Evolutionary conservation across 75 land plant species (phyloP).

Genomic region (Cupressus sempervirens): DNA sequence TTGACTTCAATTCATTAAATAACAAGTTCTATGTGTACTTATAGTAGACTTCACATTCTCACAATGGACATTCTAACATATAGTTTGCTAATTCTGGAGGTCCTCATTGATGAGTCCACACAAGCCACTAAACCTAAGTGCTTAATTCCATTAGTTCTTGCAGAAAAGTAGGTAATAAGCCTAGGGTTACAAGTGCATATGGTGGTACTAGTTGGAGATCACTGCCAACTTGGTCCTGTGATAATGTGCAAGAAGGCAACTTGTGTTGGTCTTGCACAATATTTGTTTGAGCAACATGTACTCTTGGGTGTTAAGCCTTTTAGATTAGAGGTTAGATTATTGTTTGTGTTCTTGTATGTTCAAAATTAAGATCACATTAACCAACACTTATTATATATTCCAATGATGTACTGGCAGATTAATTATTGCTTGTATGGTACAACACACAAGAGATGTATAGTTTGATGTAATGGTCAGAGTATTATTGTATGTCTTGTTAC

Average conservation of each 20-base stretch:
- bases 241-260: too few relatives aligned
- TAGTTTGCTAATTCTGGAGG: conserved; percentile 32
- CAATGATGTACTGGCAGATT: background rate
- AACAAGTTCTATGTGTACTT: too few relatives aligned
- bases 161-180: conserved; percentile 92
- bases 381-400: background rate
- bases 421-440: background rate
- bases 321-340: too few relatives aligned
- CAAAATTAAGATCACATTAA: conserved; percentile 12
- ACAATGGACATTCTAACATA: background rate
- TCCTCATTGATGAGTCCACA: conserved; percentile 97
- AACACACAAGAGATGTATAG: background rate
- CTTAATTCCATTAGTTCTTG: conserved; percentile 94
- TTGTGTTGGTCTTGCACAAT: too few relatives aligned
- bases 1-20: background rate
- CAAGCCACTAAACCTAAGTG: conserved; percentile 99
- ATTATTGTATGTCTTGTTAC: too few relatives aligned
- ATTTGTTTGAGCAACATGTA: too few relatives aligned
- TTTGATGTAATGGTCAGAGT: too few relatives aligned
- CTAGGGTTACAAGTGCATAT: too few relatives aligned
- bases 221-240: too few relatives aligned
- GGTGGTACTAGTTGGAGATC: too few relatives aligned
- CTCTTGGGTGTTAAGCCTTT: too few relatives aligned
- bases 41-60: background rate
- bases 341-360: background rate